Evolutionary conservation across 2,329 filamentous ascomycete species (phyloP).

Genomic region (Leptosphaerulina australis): DNA sequence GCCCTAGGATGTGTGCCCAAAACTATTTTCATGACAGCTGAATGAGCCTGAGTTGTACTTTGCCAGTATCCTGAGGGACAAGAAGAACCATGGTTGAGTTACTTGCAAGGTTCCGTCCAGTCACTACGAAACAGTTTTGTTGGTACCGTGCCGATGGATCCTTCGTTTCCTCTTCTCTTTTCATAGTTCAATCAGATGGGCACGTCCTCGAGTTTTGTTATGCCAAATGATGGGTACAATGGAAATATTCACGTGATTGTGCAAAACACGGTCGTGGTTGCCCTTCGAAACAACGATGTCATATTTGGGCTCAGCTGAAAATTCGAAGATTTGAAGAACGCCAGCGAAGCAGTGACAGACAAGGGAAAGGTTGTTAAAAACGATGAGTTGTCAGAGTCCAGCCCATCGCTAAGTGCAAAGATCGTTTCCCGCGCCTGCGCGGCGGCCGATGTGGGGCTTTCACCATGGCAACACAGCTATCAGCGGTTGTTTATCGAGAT

Average conservation of each 20-base stretch:
- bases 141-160: background rate
- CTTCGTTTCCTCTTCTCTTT: background rate
- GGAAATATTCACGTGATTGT: background rate
- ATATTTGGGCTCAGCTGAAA: constrained; percentile 15
- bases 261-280: background rate
- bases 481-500: constrained; percentile 20
- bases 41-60: too few species aligned
- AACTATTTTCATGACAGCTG: too few species aligned
- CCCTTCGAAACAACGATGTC: constrained; percentile 10
- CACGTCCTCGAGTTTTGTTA: background rate
- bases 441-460: constrained; percentile 13
- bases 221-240: background rate
- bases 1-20: too few species aligned
- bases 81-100: background rate
- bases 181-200: background rate
- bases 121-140: background rate
- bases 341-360: constrained; percentile 17
- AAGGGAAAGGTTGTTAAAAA: constrained; percentile 13
- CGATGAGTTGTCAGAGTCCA: constrained; percentile 16
- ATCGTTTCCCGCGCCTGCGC: constrained; percentile 14
- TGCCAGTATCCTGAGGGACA: background rate
- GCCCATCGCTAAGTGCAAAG: constrained; percentile 5
- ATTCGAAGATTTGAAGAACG: constrained; percentile 16
- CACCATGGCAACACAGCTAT: constrained; percentile 18
- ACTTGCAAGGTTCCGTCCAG: background rate